Evolutionary conservation across 306 rosid species (phyloP), one percentile per base, ranked within the genome.

Genomic region (Rosa rugosa): DNA sequence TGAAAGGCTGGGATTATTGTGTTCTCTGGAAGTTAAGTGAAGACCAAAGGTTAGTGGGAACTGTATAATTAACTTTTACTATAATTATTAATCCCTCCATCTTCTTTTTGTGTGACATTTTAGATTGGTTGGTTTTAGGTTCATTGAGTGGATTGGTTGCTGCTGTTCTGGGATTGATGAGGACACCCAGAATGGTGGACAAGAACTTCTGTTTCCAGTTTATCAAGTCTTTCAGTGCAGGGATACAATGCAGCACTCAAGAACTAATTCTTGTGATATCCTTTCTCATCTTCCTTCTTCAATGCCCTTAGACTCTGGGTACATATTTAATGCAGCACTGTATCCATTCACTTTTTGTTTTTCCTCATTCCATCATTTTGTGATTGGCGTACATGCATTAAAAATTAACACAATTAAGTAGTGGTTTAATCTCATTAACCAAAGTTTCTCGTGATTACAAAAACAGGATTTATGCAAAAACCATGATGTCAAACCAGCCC

Each of bases 141-240:
- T 79, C 83, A 82, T 93, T 50, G 99, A 93, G 79, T 87, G 90
- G 94, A 72, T 90, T 82, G 91, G 88, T 47, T 95, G 99, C 56
- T 91, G 94, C 62, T 95, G 98, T 87, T 90, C 84, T 85, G 99
- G 98, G 79, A 81, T 83, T 80, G 93, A 90, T 83, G 91, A 88
- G 45, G 69, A 73, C 64, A 81, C 73, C 20, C 87, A 85, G 75
- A 88, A 47, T 40, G 96, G 86, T 49, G 96, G 77, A 22, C 68
- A 88, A 85, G 89, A 91, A 72, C 89, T 84, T 71, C 49, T 82
- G 50, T 87, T 93, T 72, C 88, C 89, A 79, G 88, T 84, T 71
- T 86, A 93, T 84, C 82, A 89, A 45, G 83, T 57, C 38, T 57
- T 79, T 88, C 82, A 87, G 64, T 95, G 99, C 85, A 90, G 97